These are phyloP conservation scores for Penicillium vulpinum DNA, from an alignment of 2,329 filamentous ascomycete genomes.

Conservation along the genomic window DNA sequence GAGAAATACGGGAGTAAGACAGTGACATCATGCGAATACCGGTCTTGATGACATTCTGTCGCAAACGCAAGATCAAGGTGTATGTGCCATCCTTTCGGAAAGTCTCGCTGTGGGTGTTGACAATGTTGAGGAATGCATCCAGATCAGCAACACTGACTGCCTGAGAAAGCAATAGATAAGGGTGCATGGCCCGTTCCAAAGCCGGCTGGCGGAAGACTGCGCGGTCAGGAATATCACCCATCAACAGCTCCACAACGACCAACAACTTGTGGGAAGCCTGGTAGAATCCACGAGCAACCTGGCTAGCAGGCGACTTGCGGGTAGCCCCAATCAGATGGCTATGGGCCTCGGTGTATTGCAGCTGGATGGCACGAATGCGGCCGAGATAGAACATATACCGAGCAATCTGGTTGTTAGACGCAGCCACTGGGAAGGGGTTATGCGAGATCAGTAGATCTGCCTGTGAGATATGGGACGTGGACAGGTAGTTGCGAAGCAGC, in stretches of 20 bases:
- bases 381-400: conserved; percentile 97
- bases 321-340: conserved; percentile 91
- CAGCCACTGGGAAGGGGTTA: conserved; percentile 89
- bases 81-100: conserved; percentile 96
- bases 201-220: conserved; percentile 87
- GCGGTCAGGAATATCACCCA: conserved; percentile 97
- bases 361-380: conserved; percentile 91
- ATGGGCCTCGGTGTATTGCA: conserved; percentile 95
- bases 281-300: conserved; percentile 88
- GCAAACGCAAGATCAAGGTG: conserved; percentile 87
- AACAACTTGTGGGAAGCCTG: conserved; percentile 96
- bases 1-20: conserved; percentile 94
- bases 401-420: conserved; percentile 96
- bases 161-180: conserved; percentile 91
- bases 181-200: conserved; percentile 82
- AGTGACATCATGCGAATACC: conserved; percentile 99
- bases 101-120: conserved; percentile 74
- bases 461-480: conserved; percentile 94
- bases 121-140: conserved; percentile 85
- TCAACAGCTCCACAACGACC: conserved; percentile 91
- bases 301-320: conserved; percentile 88
- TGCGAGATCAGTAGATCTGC: conserved; percentile 94
- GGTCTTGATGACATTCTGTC: conserved; percentile 99
- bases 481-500: conserved; percentile 91
- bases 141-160: conserved; percentile 96